Evolutionary conservation across 306 rosid species (phyloP), one percentile per base, ranked within the genome.

Genomic region (Cucurbita argyrosperma): DNA sequence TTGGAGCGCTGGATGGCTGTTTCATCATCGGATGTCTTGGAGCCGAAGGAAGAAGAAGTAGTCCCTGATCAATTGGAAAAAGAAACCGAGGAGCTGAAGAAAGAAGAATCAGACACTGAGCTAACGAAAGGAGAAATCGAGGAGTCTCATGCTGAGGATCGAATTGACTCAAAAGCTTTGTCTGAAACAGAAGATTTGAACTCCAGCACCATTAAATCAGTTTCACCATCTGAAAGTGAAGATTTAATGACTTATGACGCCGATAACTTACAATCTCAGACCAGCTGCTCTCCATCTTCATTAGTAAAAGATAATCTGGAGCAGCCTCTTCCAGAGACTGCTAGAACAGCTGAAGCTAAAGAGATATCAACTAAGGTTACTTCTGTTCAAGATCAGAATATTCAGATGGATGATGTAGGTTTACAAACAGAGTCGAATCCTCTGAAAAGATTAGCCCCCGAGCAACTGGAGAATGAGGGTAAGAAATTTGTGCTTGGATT

Each of bases 1-100:
- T 77, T 95, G 88, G 99, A 95, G 87, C 90, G 92, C 75, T 95
- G 99, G 99, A 88, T 87, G 87, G 72, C 91, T 71, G 88, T 82
- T 47, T 79, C 92, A 66, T 74, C 90, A 11, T 67, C 50, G 65
- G 85, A 82, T 77, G 46, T 71, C 76, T 81, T 68, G 12, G 86
- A 85, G 77, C 35, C 76, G 37, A 78, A 77, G 49, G 75, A 84
- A 38, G 65, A 71, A 45, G 82, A 63, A 69, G 11, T 74, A 57
- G 14, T 26, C 66, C 16, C 82, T 51, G 89, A 84, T 52, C 80
- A 89, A 72, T 76, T 66, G 60, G 87, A 79, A 15, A 72, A 13
- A 26, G 42, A 59, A 30, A 5, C 65, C 1, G 16, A 60, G 9
- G 87, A 86, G 76, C 49, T 61, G 46, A 79, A 79, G 57, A 71